Evolutionary conservation across 306 rosid species (phyloP).

Genomic region (Vigna radiata): DNA sequence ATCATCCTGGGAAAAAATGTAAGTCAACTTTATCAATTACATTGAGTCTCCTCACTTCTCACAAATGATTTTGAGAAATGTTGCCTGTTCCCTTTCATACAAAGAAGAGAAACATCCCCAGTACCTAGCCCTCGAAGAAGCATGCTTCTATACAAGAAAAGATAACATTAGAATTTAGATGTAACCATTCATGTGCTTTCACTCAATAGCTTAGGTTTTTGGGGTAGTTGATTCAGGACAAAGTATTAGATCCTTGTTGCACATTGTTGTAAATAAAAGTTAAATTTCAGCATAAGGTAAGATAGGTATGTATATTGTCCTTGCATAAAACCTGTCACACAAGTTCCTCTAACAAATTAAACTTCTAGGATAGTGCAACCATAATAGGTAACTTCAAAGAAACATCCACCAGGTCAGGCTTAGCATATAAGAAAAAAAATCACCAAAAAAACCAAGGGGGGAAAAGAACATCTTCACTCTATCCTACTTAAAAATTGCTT

Average conservation of each 20-base stretch:
- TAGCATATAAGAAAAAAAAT: background rate
- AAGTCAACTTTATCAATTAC: background rate
- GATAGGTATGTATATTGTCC: background rate
- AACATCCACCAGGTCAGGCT: background rate
- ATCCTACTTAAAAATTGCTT: background rate
- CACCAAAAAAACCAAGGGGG: background rate
- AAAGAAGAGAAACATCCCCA: background rate
- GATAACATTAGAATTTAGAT: background rate
- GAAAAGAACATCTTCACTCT: background rate
- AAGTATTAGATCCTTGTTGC: background rate
- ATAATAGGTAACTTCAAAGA: constrained; percentile 5
- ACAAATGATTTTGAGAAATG: constrained; percentile 1
- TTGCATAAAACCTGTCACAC: background rate
- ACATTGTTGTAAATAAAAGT: background rate
- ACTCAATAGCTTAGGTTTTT: background rate
- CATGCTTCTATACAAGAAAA: constrained; percentile 9
- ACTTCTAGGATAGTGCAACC: background rate
- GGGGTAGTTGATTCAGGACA: background rate
- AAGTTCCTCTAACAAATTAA: background rate
- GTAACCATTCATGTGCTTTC: constrained; percentile 4
- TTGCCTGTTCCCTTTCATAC: background rate
- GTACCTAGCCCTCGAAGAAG: background rate
- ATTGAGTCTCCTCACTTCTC: constrained; percentile 7
- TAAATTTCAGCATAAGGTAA: background rate
- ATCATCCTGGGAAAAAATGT: constrained; percentile 3